Percentiles rank a stretch among this genome's conserved stretches.
Conservation (phyloP, 441 rosid genomes). For the Syzygium syzygioides region DNA sequence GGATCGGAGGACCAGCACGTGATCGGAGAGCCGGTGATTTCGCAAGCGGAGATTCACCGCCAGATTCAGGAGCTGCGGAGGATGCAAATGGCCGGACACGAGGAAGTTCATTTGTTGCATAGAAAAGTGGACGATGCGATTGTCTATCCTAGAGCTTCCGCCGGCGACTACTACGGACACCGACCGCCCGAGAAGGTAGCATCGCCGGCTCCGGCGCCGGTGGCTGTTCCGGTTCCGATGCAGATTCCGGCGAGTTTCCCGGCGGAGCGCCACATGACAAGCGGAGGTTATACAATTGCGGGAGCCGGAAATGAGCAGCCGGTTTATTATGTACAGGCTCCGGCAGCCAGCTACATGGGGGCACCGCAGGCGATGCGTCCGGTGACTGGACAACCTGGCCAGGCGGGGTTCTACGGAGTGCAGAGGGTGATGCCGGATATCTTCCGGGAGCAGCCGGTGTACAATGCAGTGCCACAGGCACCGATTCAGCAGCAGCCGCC, state of each 20-base stretch:
- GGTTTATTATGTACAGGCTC: slow-evolving; percentile 29
- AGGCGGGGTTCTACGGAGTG: slow-evolving; percentile 34
- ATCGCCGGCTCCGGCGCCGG: slow-evolving; percentile 6
- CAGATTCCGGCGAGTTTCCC: slow-evolving; percentile 24
- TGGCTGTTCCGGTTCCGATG: slow-evolving; percentile 19
- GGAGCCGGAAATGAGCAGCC: slow-evolving; percentile 30
- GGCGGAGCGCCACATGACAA: slow-evolving; percentile 30
- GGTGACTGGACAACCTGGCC: slow-evolving; percentile 26
- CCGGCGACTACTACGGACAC: slow-evolving; percentile 24
- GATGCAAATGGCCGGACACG: slow-evolving; percentile 22
- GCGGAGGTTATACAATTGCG: slow-evolving; percentile 10
- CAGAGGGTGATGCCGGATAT: slow-evolving; percentile 33
- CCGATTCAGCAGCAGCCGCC: slow-evolving; percentile 9
- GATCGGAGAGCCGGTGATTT: slow-evolving; percentile 18
- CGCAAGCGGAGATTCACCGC: slow-evolving; percentile 30
- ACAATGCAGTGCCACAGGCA: slow-evolving; percentile 14
- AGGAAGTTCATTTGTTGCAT: slow-evolving; percentile 17
- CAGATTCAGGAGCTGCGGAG: slow-evolving; percentile 38
- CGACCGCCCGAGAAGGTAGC: slow-evolving; percentile 24
- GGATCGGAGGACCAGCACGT: slow-evolving; percentile 35
- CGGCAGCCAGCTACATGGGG: slow-evolving; percentile 18
- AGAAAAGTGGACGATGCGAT: slow-evolving; percentile 21
- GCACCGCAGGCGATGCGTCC: slow-evolving; percentile 21
- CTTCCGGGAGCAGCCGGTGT: slow-evolving; percentile 32
- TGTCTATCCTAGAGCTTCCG: slow-evolving; percentile 9